Evolutionary conservation across 2,329 filamentous ascomycete genomes (phyloP).

Genomic region (Penicillium sp.): DNA sequence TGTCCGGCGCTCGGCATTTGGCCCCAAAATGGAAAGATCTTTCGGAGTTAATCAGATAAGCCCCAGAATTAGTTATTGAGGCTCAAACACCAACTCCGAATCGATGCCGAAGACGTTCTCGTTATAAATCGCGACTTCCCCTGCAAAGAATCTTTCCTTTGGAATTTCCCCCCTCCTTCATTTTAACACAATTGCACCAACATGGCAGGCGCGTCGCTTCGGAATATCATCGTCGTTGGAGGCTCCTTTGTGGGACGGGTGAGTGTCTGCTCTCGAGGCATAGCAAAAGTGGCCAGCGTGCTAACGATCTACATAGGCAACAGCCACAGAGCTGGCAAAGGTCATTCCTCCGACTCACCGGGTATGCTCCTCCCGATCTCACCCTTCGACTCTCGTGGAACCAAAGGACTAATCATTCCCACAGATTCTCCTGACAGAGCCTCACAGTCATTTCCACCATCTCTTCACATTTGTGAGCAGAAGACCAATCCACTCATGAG

Average conservation of each 20-base stretch:
- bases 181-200: not conserved
- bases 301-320: conserved; percentile 20
- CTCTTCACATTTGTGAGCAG: conserved; percentile 39
- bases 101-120: not conserved
- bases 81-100: not conserved
- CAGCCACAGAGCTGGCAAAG: conserved; percentile 39
- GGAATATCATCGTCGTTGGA: conserved; percentile 41
- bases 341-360: conserved; percentile 38
- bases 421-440: conserved; percentile 37
- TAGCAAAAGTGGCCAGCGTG: conserved; percentile 7
- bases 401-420: conserved; percentile 1
- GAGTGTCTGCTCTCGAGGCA: conserved; percentile 10
- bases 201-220: conserved; percentile 31
- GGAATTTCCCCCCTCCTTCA: not conserved
- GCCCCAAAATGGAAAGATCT: conserved; percentile 5
- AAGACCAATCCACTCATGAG: not conserved
- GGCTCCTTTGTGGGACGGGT: conserved; percentile 42
- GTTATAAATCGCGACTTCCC: conserved; percentile 3
- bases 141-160: not conserved
- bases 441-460: conserved; percentile 42
- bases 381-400: not conserved
- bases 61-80: not conserved
- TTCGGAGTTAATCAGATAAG: conserved; percentile 29
- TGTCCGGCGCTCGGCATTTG: conserved; percentile 18
- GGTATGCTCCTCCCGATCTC: conserved; percentile 20